A percentile compares a stretch with the other conserved stretches of the same genome.
Conservation (phyloP, 176 grass and related monocot genomes). For the Raddia distichophylla region DNA sequence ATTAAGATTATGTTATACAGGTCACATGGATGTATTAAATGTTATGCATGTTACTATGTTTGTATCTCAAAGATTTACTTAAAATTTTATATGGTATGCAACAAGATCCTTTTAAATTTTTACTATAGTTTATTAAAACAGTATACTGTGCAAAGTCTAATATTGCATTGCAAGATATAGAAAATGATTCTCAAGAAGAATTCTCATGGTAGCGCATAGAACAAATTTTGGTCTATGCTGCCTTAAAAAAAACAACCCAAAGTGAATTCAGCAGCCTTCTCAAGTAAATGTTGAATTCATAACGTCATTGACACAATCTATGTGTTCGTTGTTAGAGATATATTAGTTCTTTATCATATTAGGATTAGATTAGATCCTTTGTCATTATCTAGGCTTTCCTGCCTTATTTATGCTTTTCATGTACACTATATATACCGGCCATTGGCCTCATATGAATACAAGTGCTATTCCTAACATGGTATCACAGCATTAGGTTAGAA, state of each 20-base stretch:
- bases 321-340: too few species aligned
- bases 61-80: neutral
- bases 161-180: neutral
- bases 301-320: too few species aligned
- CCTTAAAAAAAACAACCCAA: neutral
- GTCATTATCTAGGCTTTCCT: too few species aligned
- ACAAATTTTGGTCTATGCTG: too few species aligned
- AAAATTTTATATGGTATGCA: neutral
- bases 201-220: neutral
- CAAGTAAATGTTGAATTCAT: neutral
- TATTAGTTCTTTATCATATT: too few species aligned
- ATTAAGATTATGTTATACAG: neutral
- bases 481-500: too few species aligned
- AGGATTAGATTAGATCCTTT: too few species aligned
- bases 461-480: too few species aligned
- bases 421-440: too few species aligned
- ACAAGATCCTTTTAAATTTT: neutral
- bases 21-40: neutral
- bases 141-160: neutral
- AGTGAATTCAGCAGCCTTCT: neutral
- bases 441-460: too few species aligned
- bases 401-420: too few species aligned
- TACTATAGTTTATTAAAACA: neutral
- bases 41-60: too few species aligned
- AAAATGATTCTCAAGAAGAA: neutral